Evolutionary conservation across 805 yeast species (phyloP).

Genomic region (Lachancea meyersii): DNA sequence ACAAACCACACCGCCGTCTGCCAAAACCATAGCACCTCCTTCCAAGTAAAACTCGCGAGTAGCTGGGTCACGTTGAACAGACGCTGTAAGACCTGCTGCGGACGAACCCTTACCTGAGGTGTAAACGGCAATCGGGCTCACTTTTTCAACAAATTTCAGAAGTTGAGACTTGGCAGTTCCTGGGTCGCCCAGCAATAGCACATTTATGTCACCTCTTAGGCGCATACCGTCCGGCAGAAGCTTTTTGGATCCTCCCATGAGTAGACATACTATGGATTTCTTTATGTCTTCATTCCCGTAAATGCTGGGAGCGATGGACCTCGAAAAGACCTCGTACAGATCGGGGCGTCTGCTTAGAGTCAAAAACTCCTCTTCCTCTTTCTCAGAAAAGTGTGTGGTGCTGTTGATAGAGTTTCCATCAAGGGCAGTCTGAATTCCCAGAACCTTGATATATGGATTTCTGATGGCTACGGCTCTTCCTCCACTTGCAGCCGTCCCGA

Average conservation of each 20-base stretch:
- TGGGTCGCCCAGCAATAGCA: conserved; percentile 94
- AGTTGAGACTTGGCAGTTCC: conserved; percentile 95
- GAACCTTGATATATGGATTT: conserved; percentile 80
- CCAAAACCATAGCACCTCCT: conserved; percentile 99
- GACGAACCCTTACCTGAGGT: conserved; percentile 99
- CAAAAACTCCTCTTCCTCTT: conserved; percentile 89
- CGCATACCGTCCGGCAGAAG: conserved; percentile 93
- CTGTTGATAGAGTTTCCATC: conserved; percentile 57
- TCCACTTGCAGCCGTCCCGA: conserved; percentile 44
- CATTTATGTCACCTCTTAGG: conserved; percentile 90
- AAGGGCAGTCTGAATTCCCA: conserved; percentile 83
- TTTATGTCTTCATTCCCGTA: conserved; percentile 92
- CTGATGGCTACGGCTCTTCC: conserved; percentile 68
- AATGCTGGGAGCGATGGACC: conserved; percentile 92
- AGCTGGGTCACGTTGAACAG: conserved; percentile 85
- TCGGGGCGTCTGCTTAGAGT: conserved; percentile 76
- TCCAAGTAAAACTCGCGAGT: conserved; percentile 91
- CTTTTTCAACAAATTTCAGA: conserved; percentile 90
- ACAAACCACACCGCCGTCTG: conserved; percentile 99
- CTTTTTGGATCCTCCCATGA: conserved; percentile 93
- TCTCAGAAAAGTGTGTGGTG: conserved; percentile 64
- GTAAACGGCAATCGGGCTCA: conserved; percentile 96
- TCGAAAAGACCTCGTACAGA: conserved; percentile 76
- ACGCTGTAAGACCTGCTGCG: conserved; percentile 98
- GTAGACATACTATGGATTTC: conserved; percentile 83